Evolutionary conservation across 495 filamentous ascomycete genomes (phyloP).

Genomic region (Hyaloscypha variabilis): DNA sequence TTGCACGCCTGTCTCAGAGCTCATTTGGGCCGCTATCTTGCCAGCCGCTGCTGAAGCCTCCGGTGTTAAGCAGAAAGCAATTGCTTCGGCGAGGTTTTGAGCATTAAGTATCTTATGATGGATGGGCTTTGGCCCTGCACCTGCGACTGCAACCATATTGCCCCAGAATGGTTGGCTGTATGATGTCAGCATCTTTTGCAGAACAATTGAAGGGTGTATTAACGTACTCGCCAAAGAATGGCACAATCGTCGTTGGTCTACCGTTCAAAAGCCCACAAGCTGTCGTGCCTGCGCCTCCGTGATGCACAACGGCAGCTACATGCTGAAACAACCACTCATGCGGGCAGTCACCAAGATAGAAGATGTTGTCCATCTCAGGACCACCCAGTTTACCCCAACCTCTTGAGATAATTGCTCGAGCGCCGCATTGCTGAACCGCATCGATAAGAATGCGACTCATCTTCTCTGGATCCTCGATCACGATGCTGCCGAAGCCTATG

Average conservation of each 20-base stretch:
- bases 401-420: constrained; percentile 62
- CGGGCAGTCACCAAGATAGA: constrained; percentile 66
- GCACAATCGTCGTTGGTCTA: constrained; percentile 64
- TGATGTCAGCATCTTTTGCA: no score
- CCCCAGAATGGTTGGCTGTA: no score
- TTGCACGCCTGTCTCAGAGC: no score
- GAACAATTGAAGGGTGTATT: no score
- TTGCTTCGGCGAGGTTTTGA: no score
- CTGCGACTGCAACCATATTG: no score
- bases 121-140: no score
- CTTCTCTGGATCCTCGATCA: constrained; percentile 62
- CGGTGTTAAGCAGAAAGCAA: no score
- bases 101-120: no score
- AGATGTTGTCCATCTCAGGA: constrained; percentile 49
- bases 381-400: constrained; percentile 67
- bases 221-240: constrained; percentile 60
- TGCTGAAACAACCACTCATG: constrained; percentile 69
- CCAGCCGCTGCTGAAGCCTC: no score
- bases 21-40: no score
- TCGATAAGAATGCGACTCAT: constrained; percentile 63
- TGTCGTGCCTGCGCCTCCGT: constrained; percentile 68
- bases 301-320: constrained; percentile 61
- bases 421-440: constrained; percentile 55
- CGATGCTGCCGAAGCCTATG: constrained; percentile 68
- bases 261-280: constrained; percentile 64